Percentiles rank a stretch among this genome's conserved stretches.
Evolutionary conservation across 2,329 filamentous ascomycete genomes (phyloP).

Genomic region (Emericellopsis cladophorae): DNA sequence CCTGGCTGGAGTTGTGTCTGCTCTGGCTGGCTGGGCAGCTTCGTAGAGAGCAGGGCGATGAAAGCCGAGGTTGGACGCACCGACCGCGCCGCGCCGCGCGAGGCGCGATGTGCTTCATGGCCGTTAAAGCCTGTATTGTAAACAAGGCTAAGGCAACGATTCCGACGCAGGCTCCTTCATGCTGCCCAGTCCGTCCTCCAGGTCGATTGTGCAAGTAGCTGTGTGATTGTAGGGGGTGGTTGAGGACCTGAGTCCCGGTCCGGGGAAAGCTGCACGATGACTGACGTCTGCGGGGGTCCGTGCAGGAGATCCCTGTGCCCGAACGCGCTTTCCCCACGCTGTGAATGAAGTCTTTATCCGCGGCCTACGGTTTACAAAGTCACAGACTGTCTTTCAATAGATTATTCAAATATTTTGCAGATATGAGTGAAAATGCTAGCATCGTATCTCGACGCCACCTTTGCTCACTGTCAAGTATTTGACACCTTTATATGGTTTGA

Average conservation of each 20-base stretch:
- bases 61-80: conserved; percentile 9
- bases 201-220: no score
- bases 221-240: no score
- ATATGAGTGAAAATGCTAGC: conserved; percentile 17
- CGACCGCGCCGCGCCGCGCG: conserved; percentile 1
- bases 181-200: background rate
- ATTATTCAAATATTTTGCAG: background rate
- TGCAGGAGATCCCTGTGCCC: no score
- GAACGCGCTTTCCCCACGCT: no score
- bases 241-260: no score
- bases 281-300: no score
- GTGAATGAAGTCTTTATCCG: no score
- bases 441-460: conserved; percentile 50
- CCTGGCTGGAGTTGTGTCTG: conserved; percentile 14
- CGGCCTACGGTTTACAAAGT: no score
- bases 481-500: conserved; percentile 95
- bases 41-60: conserved; percentile 8
- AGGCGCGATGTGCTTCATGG: conserved; percentile 14
- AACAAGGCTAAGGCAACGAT: background rate
- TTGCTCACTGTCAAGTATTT: conserved; percentile 81
- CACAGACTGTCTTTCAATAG: no score
- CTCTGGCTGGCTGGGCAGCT: no score
- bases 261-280: no score
- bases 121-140: conserved; percentile 4
- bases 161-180: no score